Evolutionary conservation across 2,329 filamentous ascomycete species (phyloP), one percentile per base, ranked within the genome.

Genomic region (Helicocarpus griseus): DNA sequence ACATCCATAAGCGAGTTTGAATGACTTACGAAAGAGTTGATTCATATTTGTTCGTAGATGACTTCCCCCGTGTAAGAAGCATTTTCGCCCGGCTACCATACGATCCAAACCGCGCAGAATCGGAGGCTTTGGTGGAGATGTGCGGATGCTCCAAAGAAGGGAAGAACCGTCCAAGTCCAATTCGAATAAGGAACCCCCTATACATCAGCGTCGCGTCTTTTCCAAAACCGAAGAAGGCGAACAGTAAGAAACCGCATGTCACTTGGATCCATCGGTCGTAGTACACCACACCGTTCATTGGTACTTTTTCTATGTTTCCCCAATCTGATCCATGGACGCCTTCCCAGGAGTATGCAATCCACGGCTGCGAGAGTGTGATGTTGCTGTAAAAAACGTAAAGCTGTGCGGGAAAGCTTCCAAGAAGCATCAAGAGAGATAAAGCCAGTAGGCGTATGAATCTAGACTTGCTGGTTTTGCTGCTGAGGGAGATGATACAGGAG

Each of bases 181-280:
- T 46, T n/a, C 62, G 63, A 22, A 68, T 55, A 41, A 77, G 59
- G 52, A 71, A 68, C 3, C 65, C 63, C 49, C 69, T 69, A 60
- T 83, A 84, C 64, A 79, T 76, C 22, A 69, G 67, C 3, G 71
- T 67, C 0, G 82, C 82, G 59, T 86, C 83, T 24, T 69, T 70
- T 28, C 82, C 83, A 14, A 81, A 75, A 7, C 83, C 83, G 57
- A 85, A 85, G 59, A 83, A 78, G n/a, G 77, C 49, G 60, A 86
- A 86, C 11, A 80, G 65, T 24, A 81, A 53, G 53, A 78, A 73
- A 0, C 77, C 79, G 3, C 74, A 69, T 0, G 61, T 72, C 8
- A 84, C 67, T 44, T 77, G 74, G 19, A 78, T 70, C 79, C 80
- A 86, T 28, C 77, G 74, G 60, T 83, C 78, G 53, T 77, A 77